Base-by-base conservation (phyloP, 148 eudicot genomes). In the Rhododendron mucronatum region DNA sequence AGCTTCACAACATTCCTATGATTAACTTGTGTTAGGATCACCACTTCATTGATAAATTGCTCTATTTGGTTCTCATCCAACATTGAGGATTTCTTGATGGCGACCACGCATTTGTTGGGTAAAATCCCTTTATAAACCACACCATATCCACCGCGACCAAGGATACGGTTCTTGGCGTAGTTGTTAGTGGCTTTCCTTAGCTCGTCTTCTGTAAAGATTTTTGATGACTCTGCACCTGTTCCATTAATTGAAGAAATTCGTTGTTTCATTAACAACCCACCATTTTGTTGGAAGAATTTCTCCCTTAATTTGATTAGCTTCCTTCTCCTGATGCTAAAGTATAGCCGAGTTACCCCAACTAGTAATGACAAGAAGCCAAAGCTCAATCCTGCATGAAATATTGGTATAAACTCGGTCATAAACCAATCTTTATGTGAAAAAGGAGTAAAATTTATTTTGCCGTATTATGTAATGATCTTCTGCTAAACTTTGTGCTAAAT, bases 31-130 rank as follows among this genome's bases (percentile, higher is more conserved):
- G n/a, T n/a, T n/a, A n/a, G n/a, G n/a, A n/a, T n/a, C n/a, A n/a
- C n/a, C n/a, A n/a, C n/a, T n/a, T n/a, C n/a, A n/a, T n/a, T n/a
- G 53, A 90, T 84, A 82, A 90, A 90, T 37, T 86, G 87, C 82
- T 87, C 86, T 59, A 85, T 80, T 81, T 90, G 82, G n/a, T 78
- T 83, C 47, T 81, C 80, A 48, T 90, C 91, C 84, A 90, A 71
- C n/a, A 77, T 26, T 74, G 45, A 21, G 4, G 89, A 84, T 50
- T 74, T 88, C 41, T 88, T 88, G 10, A 88, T 85, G 3, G 89
- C 89, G 1, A 88, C 87, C 6, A 81, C 39, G 12, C 87, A 75
- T 55, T 41, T 14, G 61, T 88, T 85, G 0, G 37, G 76, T 30
- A 33, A 33, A 33, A 33, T 33, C 33, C 33, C 33, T 33, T 33